Evolutionary conservation across 768 basidiomycete genomes (phyloP).

Genomic region (Rhodotorula toruloides): DNA sequence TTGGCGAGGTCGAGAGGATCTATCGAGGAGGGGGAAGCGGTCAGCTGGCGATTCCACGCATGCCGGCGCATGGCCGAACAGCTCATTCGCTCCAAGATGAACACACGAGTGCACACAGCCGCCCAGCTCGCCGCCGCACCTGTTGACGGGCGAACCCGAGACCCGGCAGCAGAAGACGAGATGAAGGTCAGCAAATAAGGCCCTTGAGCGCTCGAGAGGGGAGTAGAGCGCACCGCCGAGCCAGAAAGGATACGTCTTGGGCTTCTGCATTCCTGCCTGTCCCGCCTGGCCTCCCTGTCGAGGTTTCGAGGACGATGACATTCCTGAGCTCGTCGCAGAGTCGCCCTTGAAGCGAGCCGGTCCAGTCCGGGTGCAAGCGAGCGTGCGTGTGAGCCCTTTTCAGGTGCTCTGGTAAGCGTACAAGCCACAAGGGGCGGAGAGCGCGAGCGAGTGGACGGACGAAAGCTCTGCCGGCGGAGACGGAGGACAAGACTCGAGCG

Average conservation of each 20-base stretch:
- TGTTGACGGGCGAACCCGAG: background rate
- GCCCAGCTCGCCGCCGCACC: constrained; percentile 35
- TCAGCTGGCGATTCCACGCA: too few relatives aligned
- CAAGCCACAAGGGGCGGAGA: too few relatives aligned
- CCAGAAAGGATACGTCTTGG: constrained; percentile 35
- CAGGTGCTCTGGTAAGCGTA: too few relatives aligned
- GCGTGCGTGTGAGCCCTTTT: too few relatives aligned
- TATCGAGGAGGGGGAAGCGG: background rate
- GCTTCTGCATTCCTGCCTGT: background rate
- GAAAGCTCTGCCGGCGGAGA: too few relatives aligned
- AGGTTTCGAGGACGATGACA: background rate
- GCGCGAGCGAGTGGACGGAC: too few relatives aligned
- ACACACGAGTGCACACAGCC: constrained; percentile 37
- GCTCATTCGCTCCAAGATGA: background rate
- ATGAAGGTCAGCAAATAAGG: background rate
- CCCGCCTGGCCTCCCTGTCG: background rate
- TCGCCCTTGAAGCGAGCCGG: too few relatives aligned
- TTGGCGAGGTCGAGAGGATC: constrained; percentile 41
- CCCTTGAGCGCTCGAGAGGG: background rate
- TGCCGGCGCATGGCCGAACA: too few relatives aligned
- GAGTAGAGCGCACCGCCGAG: constrained; percentile 30
- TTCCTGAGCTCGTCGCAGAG: background rate
- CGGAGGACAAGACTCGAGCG: too few relatives aligned
- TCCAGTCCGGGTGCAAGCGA: too few relatives aligned
- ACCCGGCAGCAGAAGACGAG: background rate